Evolutionary conservation across 2,329 filamentous ascomycete genomes (phyloP).

Genomic region (Colletotrichum sp.): DNA sequence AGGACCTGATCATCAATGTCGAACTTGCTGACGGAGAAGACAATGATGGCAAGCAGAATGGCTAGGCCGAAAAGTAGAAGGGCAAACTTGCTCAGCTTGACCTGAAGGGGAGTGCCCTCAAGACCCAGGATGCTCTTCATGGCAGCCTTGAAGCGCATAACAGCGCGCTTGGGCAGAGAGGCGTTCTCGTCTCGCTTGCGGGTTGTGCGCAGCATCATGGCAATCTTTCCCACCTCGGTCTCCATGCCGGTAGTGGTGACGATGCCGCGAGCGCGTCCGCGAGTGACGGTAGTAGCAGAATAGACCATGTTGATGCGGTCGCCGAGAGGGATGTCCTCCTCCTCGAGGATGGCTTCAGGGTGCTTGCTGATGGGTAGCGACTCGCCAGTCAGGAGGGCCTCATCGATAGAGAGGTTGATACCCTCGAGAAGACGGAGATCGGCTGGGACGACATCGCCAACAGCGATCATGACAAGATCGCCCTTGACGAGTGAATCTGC

Average conservation of each 20-base stretch:
- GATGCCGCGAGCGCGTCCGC: slow-evolving; percentile 72
- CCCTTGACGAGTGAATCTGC: slow-evolving; percentile 67
- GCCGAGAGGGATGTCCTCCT: slow-evolving; percentile 64
- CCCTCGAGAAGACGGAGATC: slow-evolving; percentile 69
- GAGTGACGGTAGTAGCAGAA: slow-evolving; percentile 74
- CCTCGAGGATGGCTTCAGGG: slow-evolving; percentile 58
- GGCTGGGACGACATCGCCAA: slow-evolving; percentile 73
- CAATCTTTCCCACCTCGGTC: slow-evolving; percentile 79
- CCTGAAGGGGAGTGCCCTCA: slow-evolving; percentile 83
- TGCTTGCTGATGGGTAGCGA: slow-evolving; percentile 73
- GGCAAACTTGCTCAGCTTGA: slow-evolving; percentile 85
- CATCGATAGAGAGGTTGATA: slow-evolving; percentile 79
- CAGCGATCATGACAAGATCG: slow-evolving; percentile 66
- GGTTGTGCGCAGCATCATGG: slow-evolving; percentile 69
- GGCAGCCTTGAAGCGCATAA: slow-evolving; percentile 46
- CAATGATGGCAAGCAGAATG: slow-evolving; percentile 63
- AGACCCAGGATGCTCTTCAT: slow-evolving; percentile 63
- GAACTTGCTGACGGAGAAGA: slow-evolving; percentile 65
- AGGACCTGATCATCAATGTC: slow-evolving; percentile 60
- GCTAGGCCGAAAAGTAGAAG: slow-evolving; percentile 79
- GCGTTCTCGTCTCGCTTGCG: slow-evolving; percentile 52
- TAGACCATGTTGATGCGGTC: slow-evolving; percentile 76
- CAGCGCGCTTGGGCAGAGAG: slow-evolving; percentile 42
- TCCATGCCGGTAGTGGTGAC: slow-evolving; percentile 75
- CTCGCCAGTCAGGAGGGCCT: slow-evolving; percentile 77